phyloP scores from a whole-genome alignment of 163 green algal species.

The Volvox carteri region DNA sequence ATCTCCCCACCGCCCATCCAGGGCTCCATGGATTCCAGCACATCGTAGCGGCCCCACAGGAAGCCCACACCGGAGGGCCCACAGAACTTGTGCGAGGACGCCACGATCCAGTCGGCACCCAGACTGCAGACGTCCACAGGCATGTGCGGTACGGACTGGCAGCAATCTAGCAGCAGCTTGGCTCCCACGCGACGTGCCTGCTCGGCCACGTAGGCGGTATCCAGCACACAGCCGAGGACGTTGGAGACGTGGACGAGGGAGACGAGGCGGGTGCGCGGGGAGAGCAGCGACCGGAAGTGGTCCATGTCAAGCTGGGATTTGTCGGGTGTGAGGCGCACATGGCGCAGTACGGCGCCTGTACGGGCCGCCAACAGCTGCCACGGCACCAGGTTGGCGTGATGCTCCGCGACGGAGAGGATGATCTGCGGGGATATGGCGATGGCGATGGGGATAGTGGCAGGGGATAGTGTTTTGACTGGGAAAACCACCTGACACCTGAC shows the following conservation, averaged over 20 bases:
- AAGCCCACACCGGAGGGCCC: conserved; percentile 98
- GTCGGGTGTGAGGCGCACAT: conserved; percentile 78
- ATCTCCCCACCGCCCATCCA: conserved; percentile 98
- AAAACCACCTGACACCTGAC: too few relatives aligned
- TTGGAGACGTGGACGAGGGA: conserved; percentile 89
- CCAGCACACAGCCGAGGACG: conserved; percentile 82
- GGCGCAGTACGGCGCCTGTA: conserved; percentile 83
- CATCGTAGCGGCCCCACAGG: conserved; percentile 92
- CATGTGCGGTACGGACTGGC: conserved; percentile 97
- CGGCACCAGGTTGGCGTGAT: conserved; percentile 91
- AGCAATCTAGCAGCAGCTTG: conserved; percentile 95
- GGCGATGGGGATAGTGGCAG: neutral
- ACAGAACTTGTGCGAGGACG: conserved; percentile 97
- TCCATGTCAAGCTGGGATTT: conserved; percentile 85
- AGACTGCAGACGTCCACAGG: conserved; percentile 91
- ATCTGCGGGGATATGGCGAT: conserved; percentile 68
- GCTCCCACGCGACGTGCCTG: conserved; percentile 79
- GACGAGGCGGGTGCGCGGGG: conserved; percentile 83
- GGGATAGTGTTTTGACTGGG: too few relatives aligned
- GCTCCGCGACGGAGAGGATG: conserved; percentile 89
- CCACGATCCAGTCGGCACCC: conserved; percentile 96
- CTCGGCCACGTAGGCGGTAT: conserved; percentile 69
- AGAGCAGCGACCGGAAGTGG: conserved; percentile 66
- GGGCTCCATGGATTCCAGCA: conserved; percentile 94
- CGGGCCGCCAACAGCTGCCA: conserved; percentile 89